Conservation (phyloP, 1,284 basidiomycete genomes). For the Bondarzewia mesenterica region DNA sequence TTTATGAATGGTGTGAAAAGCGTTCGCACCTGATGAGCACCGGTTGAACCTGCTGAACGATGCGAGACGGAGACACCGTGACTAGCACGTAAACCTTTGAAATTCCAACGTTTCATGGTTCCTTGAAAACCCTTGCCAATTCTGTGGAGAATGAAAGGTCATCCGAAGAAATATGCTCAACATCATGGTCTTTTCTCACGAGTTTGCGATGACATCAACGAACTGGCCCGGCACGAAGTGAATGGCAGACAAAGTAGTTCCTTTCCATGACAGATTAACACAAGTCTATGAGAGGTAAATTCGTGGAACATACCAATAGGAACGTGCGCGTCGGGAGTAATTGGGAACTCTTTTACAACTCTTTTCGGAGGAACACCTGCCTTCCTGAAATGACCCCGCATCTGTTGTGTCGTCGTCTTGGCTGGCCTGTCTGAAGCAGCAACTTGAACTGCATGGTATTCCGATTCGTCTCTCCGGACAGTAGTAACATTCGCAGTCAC, state of each 20-base stretch:
- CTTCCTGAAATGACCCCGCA: constrained; percentile 83
- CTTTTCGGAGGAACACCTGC: constrained; percentile 83
- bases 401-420: constrained; percentile 64
- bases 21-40: constrained; percentile 79
- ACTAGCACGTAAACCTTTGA: constrained; percentile 86
- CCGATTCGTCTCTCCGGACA: constrained; percentile 52
- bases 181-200: constrained; percentile 39
- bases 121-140: constrained; percentile 98
- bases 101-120: constrained; percentile 95
- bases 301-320: constrained; percentile 61
- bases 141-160: constrained; percentile 32
- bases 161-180: not conserved
- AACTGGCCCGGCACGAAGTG: constrained; percentile 98
- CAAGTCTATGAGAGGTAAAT: not conserved
- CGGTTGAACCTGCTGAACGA: constrained; percentile 89
- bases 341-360: constrained; percentile 84
- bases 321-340: constrained; percentile 84
- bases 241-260: constrained; percentile 82
- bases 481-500: constrained; percentile 71
- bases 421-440: constrained; percentile 66
- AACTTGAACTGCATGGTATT: constrained; percentile 83
- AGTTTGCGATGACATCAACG: constrained; percentile 90
- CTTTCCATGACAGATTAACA: constrained; percentile 28
- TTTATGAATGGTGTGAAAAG: not conserved
- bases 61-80: constrained; percentile 97